A percentile compares a stretch with the other conserved stretches of the same genome.
Conservation (phyloP, 2,329 filamentous ascomycete species). For the Verticillium isaacii region DNA sequence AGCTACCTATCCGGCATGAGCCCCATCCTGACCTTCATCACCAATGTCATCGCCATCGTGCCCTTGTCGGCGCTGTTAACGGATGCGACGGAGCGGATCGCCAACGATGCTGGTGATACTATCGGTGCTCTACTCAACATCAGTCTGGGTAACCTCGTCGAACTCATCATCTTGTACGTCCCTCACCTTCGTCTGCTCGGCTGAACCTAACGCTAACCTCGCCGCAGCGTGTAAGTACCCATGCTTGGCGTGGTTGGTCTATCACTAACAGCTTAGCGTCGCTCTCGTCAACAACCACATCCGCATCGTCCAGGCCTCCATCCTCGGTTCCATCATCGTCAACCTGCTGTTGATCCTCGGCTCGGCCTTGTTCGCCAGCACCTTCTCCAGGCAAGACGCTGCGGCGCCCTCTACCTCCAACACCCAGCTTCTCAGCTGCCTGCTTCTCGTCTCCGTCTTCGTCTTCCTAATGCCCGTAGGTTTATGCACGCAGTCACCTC, state of each 20-base stretch:
- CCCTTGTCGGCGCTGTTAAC: constrained; percentile 53
- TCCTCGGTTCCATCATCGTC: constrained; percentile 72
- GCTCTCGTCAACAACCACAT: constrained; percentile 56
- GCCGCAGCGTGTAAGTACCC: constrained; percentile 25
- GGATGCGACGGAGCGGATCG: constrained; percentile 56
- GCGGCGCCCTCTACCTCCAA: constrained; percentile 25
- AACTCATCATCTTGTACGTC: constrained; percentile 53
- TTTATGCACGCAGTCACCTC: neutral
- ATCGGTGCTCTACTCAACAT: constrained; percentile 57
- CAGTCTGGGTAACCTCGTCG: constrained; percentile 58
- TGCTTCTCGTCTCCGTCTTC: constrained; percentile 32
- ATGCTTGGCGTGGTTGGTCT: neutral
- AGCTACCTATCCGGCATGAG: constrained; percentile 34
- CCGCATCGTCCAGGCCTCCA: constrained; percentile 69
- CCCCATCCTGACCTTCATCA: constrained; percentile 44
- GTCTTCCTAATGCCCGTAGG: constrained; percentile 30
- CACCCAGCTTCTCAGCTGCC: constrained; percentile 27
- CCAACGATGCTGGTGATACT: constrained; percentile 51
- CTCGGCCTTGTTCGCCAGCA: constrained; percentile 68
- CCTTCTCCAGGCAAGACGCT: constrained; percentile 64
- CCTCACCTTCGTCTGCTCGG: constrained; percentile 6
- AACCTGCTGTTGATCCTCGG: constrained; percentile 72
- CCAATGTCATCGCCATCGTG: constrained; percentile 58
- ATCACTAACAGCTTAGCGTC: constrained; percentile 35
- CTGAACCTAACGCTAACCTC: constrained; percentile 19